Percentiles rank a stretch among this genome's conserved stretches.
These are phyloP conservation scores for Termitomyces sp. DNA, from an alignment of 768 basidiomycete genomes.

Conservation along the genomic window DNA sequence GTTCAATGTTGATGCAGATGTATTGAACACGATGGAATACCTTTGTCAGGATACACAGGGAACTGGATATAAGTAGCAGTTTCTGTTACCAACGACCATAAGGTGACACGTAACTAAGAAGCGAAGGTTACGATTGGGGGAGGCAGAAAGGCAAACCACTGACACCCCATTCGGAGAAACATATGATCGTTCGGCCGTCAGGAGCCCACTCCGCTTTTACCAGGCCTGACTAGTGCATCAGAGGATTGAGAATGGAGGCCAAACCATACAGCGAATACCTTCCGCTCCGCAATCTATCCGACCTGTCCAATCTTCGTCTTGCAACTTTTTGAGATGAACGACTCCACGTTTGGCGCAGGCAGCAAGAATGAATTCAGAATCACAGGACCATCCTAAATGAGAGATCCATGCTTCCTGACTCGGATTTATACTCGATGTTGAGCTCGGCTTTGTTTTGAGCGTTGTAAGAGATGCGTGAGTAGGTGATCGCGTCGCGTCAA, in stretches of 20 bases:
- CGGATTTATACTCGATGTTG: slow-evolving; percentile 17
- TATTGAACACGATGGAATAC: slow-evolving; percentile 31
- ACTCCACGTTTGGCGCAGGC: slow-evolving; percentile 69
- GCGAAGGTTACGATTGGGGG: slow-evolving; percentile 1
- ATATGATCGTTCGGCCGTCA: slow-evolving; percentile 77
- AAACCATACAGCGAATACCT: slow-evolving; percentile 26
- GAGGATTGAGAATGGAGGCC: neutral
- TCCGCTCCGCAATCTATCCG: slow-evolving; percentile 80
- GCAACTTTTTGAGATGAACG: slow-evolving; percentile 75
- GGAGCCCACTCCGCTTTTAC: slow-evolving; percentile 89
- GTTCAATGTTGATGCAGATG: neutral
- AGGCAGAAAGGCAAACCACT: slow-evolving; percentile 30
- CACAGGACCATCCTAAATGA: slow-evolving; percentile 81
- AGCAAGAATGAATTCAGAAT: slow-evolving; percentile 83
- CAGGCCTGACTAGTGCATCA: slow-evolving; percentile 44
- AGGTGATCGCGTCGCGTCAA: slow-evolving; percentile 52
- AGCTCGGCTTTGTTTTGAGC: slow-evolving; percentile 27
- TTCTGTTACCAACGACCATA: slow-evolving; percentile 81
- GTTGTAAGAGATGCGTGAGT: slow-evolving; percentile 41
- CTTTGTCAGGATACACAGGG: slow-evolving; percentile 78
- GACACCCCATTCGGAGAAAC: slow-evolving; percentile 94
- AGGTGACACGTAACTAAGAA: slow-evolving; percentile 72
- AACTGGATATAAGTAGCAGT: slow-evolving; percentile 81
- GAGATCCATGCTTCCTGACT: slow-evolving; percentile 51
- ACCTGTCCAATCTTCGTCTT: slow-evolving; percentile 76